phyloP scores from a whole-genome alignment of 768 basidiomycete species.

The Hortiboletus campestris region DNA sequence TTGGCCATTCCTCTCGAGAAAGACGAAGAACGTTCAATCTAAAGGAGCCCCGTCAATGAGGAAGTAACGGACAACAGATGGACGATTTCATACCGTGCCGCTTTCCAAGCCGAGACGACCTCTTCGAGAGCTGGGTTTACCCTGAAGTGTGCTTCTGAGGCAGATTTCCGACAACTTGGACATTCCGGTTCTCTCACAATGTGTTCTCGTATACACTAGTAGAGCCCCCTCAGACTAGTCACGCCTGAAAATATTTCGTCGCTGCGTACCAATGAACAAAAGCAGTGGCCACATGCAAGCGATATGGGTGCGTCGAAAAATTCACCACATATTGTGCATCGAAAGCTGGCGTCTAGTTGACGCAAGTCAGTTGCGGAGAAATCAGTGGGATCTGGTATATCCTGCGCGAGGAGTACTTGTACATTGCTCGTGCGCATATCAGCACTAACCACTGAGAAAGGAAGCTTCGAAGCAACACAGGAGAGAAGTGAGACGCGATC shows the following conservation, averaged over 20 bases:
- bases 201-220: constrained; percentile 67
- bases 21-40: constrained; percentile 47
- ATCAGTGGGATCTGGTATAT: constrained; percentile 65
- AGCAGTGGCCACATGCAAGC: constrained; percentile 75
- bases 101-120: constrained; percentile 66
- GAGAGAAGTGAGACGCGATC: constrained; percentile 8
- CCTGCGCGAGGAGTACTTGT: constrained; percentile 29
- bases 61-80: not conserved
- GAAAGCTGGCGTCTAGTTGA: constrained; percentile 59
- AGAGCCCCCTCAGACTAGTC: constrained; percentile 2
- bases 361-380: constrained; percentile 63
- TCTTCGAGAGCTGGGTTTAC: constrained; percentile 72
- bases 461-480: not conserved
- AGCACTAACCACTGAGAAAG: not conserved
- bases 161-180: constrained; percentile 62
- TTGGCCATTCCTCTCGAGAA: constrained; percentile 33
- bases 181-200: constrained; percentile 63
- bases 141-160: constrained; percentile 62
- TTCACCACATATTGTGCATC: constrained; percentile 78
- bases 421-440: constrained; percentile 31
- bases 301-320: constrained; percentile 71
- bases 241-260: not conserved
- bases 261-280: constrained; percentile 67
- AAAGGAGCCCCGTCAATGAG: not conserved
- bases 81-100: constrained; percentile 51